Evolutionary conservation across 768 basidiomycete genomes (phyloP).

Genomic region (Pilatotrama ljubarskyi): DNA sequence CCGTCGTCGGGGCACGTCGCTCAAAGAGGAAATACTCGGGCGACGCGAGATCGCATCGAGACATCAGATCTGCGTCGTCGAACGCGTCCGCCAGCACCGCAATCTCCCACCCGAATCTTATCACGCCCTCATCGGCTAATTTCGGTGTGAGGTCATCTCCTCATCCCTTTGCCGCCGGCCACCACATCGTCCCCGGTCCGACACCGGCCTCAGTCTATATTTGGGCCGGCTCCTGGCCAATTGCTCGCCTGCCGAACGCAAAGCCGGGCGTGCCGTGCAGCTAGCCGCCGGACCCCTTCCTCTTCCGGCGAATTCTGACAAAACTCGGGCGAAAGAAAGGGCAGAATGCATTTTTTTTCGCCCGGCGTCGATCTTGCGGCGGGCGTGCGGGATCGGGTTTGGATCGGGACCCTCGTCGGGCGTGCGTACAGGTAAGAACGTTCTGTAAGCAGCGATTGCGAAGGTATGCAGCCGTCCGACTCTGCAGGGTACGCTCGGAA

Average conservation of each 20-base stretch:
- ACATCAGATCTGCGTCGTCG: slow-evolving; percentile 10
- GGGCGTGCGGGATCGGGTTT: slow-evolving; percentile 3
- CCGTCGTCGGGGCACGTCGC: background rate
- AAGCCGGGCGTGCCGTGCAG: slow-evolving; percentile 9
- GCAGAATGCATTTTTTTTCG: background rate
- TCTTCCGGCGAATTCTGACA: background rate
- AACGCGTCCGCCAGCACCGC: background rate
- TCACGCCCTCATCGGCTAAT: slow-evolving; percentile 11
- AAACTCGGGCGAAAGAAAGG: background rate
- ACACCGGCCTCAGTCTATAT: slow-evolving; percentile 5
- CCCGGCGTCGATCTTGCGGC: background rate
- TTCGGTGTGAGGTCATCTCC: slow-evolving; percentile 15
- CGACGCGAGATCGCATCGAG: background rate
- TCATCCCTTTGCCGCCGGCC: slow-evolving; percentile 11
- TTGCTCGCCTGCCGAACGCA: background rate
- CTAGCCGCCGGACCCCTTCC: background rate
- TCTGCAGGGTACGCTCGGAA: background rate
- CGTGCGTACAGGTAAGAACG: background rate
- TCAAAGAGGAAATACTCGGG: background rate
- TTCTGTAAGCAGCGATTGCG: background rate
- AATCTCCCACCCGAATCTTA: slow-evolving; percentile 12
- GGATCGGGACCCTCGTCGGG: background rate
- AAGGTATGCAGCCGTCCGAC: background rate
- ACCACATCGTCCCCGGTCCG: slow-evolving; percentile 5
- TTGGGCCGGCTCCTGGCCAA: background rate